These are phyloP conservation scores for Suaeda aralocaspica DNA, from an alignment of 148 eudicot genomes.

Conservation along the genomic window DNA sequence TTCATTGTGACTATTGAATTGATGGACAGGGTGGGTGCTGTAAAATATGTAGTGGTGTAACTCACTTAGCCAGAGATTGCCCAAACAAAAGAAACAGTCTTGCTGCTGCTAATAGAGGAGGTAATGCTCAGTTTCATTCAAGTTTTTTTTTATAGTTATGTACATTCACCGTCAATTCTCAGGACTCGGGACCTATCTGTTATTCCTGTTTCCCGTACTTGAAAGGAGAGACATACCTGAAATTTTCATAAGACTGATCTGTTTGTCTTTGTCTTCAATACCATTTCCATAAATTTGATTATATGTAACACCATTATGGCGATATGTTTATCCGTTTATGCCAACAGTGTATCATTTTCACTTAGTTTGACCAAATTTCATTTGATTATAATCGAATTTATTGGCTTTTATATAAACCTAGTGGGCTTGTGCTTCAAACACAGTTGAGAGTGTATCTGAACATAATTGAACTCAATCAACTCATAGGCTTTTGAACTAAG, in stretches of 20 bases:
- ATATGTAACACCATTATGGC: neutral
- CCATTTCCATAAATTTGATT: neutral
- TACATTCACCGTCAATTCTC: neutral
- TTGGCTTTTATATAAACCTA: too few species aligned
- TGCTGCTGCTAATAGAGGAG: slow-evolving; percentile 31
- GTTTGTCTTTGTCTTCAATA: neutral
- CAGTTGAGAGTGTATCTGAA: too few species aligned
- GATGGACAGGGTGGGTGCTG: slow-evolving; percentile 76
- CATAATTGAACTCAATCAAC: too few species aligned
- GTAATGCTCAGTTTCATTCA: slow-evolving; percentile 29
- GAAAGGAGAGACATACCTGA: neutral
- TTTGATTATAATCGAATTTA: neutral
- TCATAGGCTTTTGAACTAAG: too few species aligned
- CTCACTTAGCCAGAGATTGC: slow-evolving; percentile 90
- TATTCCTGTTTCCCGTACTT: neutral
- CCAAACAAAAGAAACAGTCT: slow-evolving; percentile 49
- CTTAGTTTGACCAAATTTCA: neutral
- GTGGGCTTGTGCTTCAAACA: too few species aligned
- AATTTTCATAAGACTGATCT: neutral
- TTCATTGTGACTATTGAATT: neutral
- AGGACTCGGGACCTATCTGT: too few species aligned
- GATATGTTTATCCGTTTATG: neutral
- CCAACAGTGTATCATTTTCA: neutral
- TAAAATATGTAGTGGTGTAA: slow-evolving; percentile 77
- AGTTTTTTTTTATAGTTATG: neutral